Percentiles rank a stretch among this genome's conserved stretches.
Conservation (phyloP, 306 rosid species). For the Calophaca sinica region DNA sequence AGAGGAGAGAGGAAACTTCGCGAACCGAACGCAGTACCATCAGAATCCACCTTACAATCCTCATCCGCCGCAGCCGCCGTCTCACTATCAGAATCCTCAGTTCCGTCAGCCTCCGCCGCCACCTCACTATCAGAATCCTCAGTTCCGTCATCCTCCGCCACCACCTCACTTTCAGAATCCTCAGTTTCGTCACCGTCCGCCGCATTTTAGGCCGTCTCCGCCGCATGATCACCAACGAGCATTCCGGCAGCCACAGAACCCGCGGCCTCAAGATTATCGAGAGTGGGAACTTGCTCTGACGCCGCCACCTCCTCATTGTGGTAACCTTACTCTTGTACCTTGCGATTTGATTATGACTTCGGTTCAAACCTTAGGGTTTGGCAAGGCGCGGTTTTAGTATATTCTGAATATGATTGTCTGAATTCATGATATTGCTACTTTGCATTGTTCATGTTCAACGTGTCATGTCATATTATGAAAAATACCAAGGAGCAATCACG, state of each 20-base stretch:
- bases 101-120: constrained; percentile 42
- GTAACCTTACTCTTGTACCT: constrained; percentile 49
- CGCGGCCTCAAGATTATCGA: constrained; percentile 65
- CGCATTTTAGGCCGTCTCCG: constrained; percentile 40
- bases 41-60: constrained; percentile 42
- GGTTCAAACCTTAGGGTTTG: constrained; percentile 21
- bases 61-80: constrained; percentile 26
- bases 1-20: constrained; percentile 54
- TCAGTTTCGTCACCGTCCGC: constrained; percentile 43
- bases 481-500: neutral
- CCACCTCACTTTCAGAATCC: constrained; percentile 37
- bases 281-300: constrained; percentile 74
- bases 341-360: neutral
- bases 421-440: constrained; percentile 19
- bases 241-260: constrained; percentile 10
- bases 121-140: constrained; percentile 39
- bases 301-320: constrained; percentile 54
- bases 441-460: neutral
- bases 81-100: constrained; percentile 38
- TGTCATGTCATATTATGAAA: constrained; percentile 19
- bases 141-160: constrained; percentile 39
- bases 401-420: neutral
- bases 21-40: constrained; percentile 44
- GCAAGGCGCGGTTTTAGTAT: neutral
- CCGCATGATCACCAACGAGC: constrained; percentile 33